phyloP scores from a whole-genome alignment of 345 rosid species.

The Toxicodendron radicans region DNA sequence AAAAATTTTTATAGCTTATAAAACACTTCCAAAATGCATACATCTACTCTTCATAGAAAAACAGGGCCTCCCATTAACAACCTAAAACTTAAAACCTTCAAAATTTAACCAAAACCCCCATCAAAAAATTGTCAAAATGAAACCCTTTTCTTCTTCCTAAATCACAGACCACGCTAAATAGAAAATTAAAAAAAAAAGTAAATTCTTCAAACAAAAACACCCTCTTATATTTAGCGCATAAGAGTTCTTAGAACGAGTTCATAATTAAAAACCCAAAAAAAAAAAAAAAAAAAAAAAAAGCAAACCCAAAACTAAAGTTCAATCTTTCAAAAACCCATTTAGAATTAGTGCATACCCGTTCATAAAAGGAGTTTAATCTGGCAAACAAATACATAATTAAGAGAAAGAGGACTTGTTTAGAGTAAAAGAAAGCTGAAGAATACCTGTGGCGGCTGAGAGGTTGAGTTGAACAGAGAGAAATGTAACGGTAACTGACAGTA shows the following conservation, averaged over 20 bases:
- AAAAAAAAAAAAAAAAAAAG: too few relatives aligned
- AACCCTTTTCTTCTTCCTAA: background rate
- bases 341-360: background rate
- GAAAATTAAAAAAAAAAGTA: too few relatives aligned
- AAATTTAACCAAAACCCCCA: too few relatives aligned
- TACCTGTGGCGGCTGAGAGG: background rate
- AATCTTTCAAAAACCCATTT: background rate
- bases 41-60: background rate
- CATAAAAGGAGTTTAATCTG: background rate
- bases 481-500: background rate
- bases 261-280: too few relatives aligned
- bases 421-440: background rate
- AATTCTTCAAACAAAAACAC: background rate
- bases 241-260: background rate
- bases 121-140: background rate
- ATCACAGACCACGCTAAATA: background rate
- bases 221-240: background rate
- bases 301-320: background rate
- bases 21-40: background rate
- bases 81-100: background rate
- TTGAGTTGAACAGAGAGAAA: background rate
- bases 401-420: too few relatives aligned
- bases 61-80: background rate
- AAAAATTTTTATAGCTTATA: too few relatives aligned
- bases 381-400: too few relatives aligned